Base-by-base conservation (phyloP, 208 protist species). In the Sergeia podlipaevii region DNA sequence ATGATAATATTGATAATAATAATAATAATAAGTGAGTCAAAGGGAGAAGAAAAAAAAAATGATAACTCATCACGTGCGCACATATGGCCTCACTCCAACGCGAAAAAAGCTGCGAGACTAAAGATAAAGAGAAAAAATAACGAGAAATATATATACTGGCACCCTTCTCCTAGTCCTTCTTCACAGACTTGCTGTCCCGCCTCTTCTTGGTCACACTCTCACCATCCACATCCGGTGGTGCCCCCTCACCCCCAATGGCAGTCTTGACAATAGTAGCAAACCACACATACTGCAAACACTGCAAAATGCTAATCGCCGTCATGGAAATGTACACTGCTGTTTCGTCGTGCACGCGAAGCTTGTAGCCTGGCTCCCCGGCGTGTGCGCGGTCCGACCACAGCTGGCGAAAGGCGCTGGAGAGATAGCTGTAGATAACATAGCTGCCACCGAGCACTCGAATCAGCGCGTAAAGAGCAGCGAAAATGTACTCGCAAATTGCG, bases 281-380 rank as follows among this genome's bases (percentile, higher is more conserved):
- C 83, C 86, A 94, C 18, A 84, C 56, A 62, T 94, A 94, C 60
- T 94, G 86, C 46, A 94, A 60, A 18, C 71, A 7, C 55, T 91
- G 82, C 8, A 94, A 41, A 1, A 65, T 50, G 2, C 50, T 57
- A 32, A 94, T 37, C 30, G 76, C 70, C 21, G 71, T 17, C 21
- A 80, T 71, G 29, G 75, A 74, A 29, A 91, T 49, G n/a, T 74
- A 44, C 6, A 74, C 32, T 0, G 80, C 73, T 15, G 73, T 23
- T 58, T 89, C 80, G 27, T 77, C 71, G 60, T 94, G 85, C 41
- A 83, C 50, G 11, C 59, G 48, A 5, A 18, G 54, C 27, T 47
- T 45, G 61, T 75, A 69, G 42, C 61, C 71, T 5, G 38, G n/a
- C 34, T 65, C 60, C 24, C 43, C 29, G 32, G 48, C 45, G 36